Evolutionary conservation across 208 protist species (phyloP).

Genomic region (Naegleria fowleri): DNA sequence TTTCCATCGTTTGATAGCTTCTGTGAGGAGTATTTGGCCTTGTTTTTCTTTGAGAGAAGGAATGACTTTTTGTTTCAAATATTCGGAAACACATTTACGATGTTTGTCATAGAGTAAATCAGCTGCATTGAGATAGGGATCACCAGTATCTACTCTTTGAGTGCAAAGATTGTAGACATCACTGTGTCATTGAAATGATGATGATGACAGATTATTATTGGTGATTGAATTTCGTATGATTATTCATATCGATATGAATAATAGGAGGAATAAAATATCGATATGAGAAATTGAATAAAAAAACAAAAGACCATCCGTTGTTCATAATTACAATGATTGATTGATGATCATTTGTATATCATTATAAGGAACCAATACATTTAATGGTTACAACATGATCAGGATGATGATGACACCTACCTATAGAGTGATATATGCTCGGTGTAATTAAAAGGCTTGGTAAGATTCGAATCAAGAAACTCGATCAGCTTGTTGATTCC

Average conservation of each 20-base stretch:
- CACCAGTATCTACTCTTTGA: slow-evolving; percentile 19
- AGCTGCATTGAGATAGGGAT: neutral
- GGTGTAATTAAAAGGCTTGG: neutral
- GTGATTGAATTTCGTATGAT: too few relatives aligned
- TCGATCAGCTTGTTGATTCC: neutral
- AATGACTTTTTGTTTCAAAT: neutral
- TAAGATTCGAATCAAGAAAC: neutral
- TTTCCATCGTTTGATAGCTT: neutral
- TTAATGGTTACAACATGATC: too few relatives aligned
- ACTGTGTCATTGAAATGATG: neutral
- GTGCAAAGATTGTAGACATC: neutral
- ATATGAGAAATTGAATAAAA: too few relatives aligned
- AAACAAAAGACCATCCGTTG: too few relatives aligned
- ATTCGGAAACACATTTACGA: neutral
- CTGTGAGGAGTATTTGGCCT: neutral
- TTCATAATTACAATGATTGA: too few relatives aligned
- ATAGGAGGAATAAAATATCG: too few relatives aligned
- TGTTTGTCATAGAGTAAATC: neutral
- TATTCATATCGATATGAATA: too few relatives aligned
- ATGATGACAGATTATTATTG: neutral
- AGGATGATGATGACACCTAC: neutral
- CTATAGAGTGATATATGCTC: neutral
- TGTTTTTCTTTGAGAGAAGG: slow-evolving; percentile 1
- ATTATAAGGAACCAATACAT: too few relatives aligned
- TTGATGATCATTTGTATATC: too few relatives aligned